Evolutionary conservation across 108 stramenopile genomes (phyloP).

Genomic region (Cyclotella kingstonii): DNA sequence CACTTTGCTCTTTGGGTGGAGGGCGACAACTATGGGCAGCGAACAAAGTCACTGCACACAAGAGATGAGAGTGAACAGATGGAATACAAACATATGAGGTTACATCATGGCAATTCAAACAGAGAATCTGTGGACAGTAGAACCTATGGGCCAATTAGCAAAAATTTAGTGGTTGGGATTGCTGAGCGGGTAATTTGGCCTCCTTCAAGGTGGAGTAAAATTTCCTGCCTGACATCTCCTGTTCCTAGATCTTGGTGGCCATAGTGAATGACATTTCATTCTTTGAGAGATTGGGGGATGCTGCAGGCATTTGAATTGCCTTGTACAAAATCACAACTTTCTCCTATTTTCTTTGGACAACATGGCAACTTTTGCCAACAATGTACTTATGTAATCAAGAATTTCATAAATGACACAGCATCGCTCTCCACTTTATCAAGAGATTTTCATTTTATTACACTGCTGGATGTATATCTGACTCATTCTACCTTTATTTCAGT

Average conservation of each 20-base stretch:
- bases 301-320: too few relatives aligned
- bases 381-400: too few relatives aligned
- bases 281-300: too few relatives aligned
- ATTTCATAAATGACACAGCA: too few relatives aligned
- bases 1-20: conserved; percentile 61
- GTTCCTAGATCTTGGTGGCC: conserved; percentile 37
- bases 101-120: neutral
- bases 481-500: too few relatives aligned
- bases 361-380: too few relatives aligned
- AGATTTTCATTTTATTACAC: too few relatives aligned
- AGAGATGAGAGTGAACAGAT: neutral
- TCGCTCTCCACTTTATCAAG: too few relatives aligned
- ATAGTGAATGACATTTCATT: too few relatives aligned
- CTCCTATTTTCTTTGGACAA: too few relatives aligned
- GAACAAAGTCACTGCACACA: neutral
- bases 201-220: conserved; percentile 59
- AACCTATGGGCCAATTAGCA: conserved; percentile 59
- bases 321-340: too few relatives aligned
- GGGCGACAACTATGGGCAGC: conserved; percentile 51
- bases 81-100: neutral
- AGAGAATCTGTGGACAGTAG: conserved; percentile 48
- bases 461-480: too few relatives aligned
- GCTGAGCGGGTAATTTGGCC: conserved; percentile 79
- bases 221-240: conserved; percentile 17
- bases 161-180: conserved; percentile 66